Evolutionary conservation across 495 filamentous ascomycete genomes (phyloP), one percentile per base, ranked within the genome.

Genomic region (Penicillium atrosanguineum): DNA sequence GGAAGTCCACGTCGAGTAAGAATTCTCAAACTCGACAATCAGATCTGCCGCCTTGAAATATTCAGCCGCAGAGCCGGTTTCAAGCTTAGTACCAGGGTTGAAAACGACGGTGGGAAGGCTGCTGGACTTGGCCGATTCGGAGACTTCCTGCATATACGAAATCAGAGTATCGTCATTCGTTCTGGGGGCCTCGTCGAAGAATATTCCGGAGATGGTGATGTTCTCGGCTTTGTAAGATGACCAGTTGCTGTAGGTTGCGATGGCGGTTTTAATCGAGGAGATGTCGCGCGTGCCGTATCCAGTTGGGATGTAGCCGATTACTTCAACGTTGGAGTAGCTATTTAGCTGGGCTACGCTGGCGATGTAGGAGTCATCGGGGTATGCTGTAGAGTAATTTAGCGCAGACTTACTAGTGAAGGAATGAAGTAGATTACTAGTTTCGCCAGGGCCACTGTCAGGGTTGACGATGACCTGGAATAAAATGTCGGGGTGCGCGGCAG

Each of bases 271-370:
- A 37, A 82, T 61, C 0, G 48, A 54, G 4, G 56, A 55, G 37
- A 60, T 58, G 15, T 64, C 57, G 1, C 68, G 53, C 4, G 57
- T 53, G 18, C 64, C 65, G 45, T 70, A 70, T 1, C 46, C 34
- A 2, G 76, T 80, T 25, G 64, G 68, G 8, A 81, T 72, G 55
- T 81, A 82, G n/a, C 79, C 79, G 29, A 81, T 45, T 3, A 74
- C 68, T 20, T 65, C 56, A 29, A 76, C 71, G 51, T 81, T 79
- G 34, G 64, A 2, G 40, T 74, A 70, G 18, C 57, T 61, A 49
- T 73, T 76, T 4, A 82, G 62, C 43, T 67, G 66, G 9, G 61
- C 51, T 44, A 79, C 53, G 6, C 56, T 72, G 9, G 50, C 15
- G 46, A 68, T 68, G 61, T 71, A 71, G 53, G 64, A 53, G 0